Conservation (phyloP, 768 basidiomycete species). For the Russula dissimulans region DNA sequence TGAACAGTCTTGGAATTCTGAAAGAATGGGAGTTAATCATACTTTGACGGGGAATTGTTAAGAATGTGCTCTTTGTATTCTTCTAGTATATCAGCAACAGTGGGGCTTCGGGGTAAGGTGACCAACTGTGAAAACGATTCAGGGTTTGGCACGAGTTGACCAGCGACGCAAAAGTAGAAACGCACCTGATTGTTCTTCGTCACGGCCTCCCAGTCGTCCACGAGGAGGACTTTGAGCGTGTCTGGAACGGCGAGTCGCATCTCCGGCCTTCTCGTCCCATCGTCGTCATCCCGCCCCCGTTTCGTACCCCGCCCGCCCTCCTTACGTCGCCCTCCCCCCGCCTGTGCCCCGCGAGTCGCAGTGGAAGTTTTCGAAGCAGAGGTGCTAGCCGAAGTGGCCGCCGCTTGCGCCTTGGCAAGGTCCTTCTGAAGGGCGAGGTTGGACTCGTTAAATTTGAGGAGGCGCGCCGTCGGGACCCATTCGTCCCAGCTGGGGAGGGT, state of each 20-base stretch:
- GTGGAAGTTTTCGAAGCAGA: constrained; percentile 25
- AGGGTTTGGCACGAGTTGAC: too few relatives aligned
- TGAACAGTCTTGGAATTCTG: neutral
- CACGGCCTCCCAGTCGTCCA: constrained; percentile 96
- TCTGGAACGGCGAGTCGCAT: constrained; percentile 89
- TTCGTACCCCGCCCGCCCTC: constrained; percentile 61
- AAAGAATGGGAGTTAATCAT: constrained; percentile 16
- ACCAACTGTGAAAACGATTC: constrained; percentile 52
- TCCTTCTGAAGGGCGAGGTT: constrained; percentile 72
- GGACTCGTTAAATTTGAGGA: constrained; percentile 78
- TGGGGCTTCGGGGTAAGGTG: constrained; percentile 69
- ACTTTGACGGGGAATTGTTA: constrained; percentile 38
- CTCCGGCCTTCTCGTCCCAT: constrained; percentile 70
- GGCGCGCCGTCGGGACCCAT: constrained; percentile 77
- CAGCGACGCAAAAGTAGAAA: neutral
- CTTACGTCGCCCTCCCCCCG: constrained; percentile 33
- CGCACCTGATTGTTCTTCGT: constrained; percentile 88
- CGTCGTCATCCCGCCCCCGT: constrained; percentile 73
- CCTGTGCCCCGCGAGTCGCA: constrained; percentile 20
- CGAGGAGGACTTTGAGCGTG: constrained; percentile 75
- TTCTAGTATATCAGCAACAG: constrained; percentile 63
- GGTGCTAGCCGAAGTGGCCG: constrained; percentile 30
- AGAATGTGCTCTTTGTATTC: constrained; percentile 66
- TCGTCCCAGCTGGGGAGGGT: constrained; percentile 75
- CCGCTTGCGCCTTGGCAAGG: constrained; percentile 41